These are phyloP conservation scores for Davidsoniella eucalypti DNA, from an alignment of 2,329 filamentous ascomycete species.

Conservation along the genomic window DNA sequence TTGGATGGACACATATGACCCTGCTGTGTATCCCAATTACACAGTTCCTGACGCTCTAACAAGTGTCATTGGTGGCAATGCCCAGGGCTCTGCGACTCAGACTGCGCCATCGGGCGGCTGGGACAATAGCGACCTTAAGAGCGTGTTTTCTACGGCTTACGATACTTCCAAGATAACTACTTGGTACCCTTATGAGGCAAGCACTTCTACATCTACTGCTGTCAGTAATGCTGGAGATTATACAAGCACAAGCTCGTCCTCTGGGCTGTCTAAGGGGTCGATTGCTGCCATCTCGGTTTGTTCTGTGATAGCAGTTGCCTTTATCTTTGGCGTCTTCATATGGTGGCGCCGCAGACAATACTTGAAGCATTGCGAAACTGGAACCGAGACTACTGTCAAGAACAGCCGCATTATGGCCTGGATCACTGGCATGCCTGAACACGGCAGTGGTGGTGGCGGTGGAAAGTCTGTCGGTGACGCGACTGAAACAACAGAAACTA, in stretches of 20 bases:
- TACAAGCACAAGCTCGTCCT: background rate
- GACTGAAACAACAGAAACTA: slow-evolving; percentile 15
- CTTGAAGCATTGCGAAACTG: slow-evolving; percentile 23
- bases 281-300: slow-evolving; percentile 46
- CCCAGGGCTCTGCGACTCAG: slow-evolving; percentile 50
- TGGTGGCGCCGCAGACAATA: slow-evolving; percentile 34
- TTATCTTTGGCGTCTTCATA: slow-evolving; percentile 28
- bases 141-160: slow-evolving; percentile 40
- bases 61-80: slow-evolving; percentile 49
- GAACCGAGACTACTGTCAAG: slow-evolving; percentile 29
- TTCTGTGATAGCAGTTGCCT: slow-evolving; percentile 34
- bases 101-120: slow-evolving; percentile 46
- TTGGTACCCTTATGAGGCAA: slow-evolving; percentile 41
- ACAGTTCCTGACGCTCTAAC: slow-evolving; percentile 48
- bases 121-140: slow-evolving; percentile 29
- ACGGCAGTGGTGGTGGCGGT: background rate
- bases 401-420: slow-evolving; percentile 33
- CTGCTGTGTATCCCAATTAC: slow-evolving; percentile 47
- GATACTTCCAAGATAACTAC: slow-evolving; percentile 36
- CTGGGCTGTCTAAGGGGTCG: slow-evolving; percentile 1
- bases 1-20: slow-evolving; percentile 58
- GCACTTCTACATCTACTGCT: background rate
- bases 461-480: slow-evolving; percentile 30
- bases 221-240: background rate
- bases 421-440: slow-evolving; percentile 25